Percentiles rank a stretch among this genome's conserved stretches.
These are phyloP conservation scores for Cryptococcus maquisensis DNA, from an alignment of 1,284 basidiomycete species.

Conservation along the genomic window DNA sequence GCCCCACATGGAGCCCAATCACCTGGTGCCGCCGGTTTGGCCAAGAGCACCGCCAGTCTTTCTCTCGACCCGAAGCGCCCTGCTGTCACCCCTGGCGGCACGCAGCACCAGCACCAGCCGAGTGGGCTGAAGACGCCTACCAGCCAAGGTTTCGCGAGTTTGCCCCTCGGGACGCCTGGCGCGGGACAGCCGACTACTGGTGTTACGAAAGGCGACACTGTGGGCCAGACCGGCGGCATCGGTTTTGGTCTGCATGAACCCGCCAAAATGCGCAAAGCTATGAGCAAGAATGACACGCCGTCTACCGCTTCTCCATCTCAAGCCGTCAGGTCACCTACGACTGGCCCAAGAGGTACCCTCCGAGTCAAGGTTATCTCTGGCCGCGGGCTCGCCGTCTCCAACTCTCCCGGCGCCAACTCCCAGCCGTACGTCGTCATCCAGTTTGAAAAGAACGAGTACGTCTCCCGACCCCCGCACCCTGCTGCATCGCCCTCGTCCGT, in stretches of 20 bases:
- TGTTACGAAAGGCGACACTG: conserved; percentile 43
- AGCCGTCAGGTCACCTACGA: not conserved
- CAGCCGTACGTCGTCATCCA: conserved; percentile 95
- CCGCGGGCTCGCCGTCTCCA: conserved; percentile 72
- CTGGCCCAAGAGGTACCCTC: conserved; percentile 63
- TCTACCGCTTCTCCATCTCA: not conserved
- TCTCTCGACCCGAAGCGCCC: conserved; percentile 41
- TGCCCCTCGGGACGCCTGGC: conserved; percentile 45
- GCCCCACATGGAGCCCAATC: conserved; percentile 5
- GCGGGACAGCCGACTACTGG: conserved; percentile 44
- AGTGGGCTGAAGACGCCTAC: conserved; percentile 47
- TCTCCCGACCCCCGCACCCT: conserved; percentile 72
- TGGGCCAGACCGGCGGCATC: conserved; percentile 33
- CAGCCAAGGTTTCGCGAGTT: conserved; percentile 38
- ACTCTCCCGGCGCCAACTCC: conserved; percentile 53
- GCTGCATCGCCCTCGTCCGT: conserved; percentile 35
- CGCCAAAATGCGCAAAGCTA: conserved; percentile 47
- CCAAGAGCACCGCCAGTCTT: conserved; percentile 27
- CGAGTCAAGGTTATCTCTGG: conserved; percentile 94
- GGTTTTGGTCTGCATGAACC: conserved; percentile 49
- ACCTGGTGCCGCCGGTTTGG: conserved; percentile 17
- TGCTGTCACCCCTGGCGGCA: conserved; percentile 19
- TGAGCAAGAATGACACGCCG: conserved; percentile 16
- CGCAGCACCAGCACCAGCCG: conserved; percentile 45
- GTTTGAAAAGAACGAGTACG: conserved; percentile 99